A percentile compares a stretch with the other conserved stretches of the same genome.
phyloP scores from a whole-genome alignment of 2,329 filamentous ascomycete genomes.

The Aotearoamyces nothofagi region DNA sequence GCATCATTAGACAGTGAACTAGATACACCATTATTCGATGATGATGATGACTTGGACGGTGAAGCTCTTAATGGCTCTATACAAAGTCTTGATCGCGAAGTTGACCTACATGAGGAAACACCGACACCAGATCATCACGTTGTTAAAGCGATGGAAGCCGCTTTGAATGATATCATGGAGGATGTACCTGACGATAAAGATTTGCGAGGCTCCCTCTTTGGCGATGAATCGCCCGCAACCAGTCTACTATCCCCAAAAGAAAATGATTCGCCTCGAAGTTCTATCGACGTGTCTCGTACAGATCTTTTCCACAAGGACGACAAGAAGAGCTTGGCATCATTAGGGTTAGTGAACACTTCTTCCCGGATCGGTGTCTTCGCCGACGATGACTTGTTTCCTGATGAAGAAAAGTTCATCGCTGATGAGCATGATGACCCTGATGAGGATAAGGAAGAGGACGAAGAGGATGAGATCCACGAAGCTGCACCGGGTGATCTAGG shows the following conservation, averaged over 20 bases:
- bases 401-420: slow-evolving; percentile 71
- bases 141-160: slow-evolving; percentile 85
- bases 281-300: slow-evolving; percentile 36
- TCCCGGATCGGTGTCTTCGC: slow-evolving; percentile 85
- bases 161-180: slow-evolving; percentile 83
- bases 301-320: slow-evolving; percentile 28
- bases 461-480: slow-evolving; percentile 77
- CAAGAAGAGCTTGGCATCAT: slow-evolving; percentile 72
- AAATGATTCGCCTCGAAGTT: slow-evolving; percentile 45
- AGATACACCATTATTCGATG: slow-evolving; percentile 55
- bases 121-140: slow-evolving; percentile 58
- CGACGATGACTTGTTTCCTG: slow-evolving; percentile 83
- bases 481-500: slow-evolving; percentile 90
- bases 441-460: slow-evolving; percentile 38
- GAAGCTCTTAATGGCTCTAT: slow-evolving; percentile 58
- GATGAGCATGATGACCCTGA: slow-evolving; percentile 69
- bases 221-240: slow-evolving; percentile 32
- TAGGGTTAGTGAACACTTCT: slow-evolving; percentile 78
- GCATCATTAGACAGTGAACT: slow-evolving; percentile 56
- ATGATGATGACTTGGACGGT: slow-evolving; percentile 56
- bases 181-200: slow-evolving; percentile 55
- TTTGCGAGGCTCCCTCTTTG: slow-evolving; percentile 52
- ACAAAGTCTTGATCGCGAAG: slow-evolving; percentile 64
- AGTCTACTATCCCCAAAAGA: slow-evolving; percentile 35
- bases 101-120: slow-evolving; percentile 34